A percentile compares a stretch with the other conserved stretches of the same genome.
These are phyloP conservation scores for Achlya hypogyna DNA, from an alignment of 352 stramenopile genomes.

Conservation along the genomic window DNA sequence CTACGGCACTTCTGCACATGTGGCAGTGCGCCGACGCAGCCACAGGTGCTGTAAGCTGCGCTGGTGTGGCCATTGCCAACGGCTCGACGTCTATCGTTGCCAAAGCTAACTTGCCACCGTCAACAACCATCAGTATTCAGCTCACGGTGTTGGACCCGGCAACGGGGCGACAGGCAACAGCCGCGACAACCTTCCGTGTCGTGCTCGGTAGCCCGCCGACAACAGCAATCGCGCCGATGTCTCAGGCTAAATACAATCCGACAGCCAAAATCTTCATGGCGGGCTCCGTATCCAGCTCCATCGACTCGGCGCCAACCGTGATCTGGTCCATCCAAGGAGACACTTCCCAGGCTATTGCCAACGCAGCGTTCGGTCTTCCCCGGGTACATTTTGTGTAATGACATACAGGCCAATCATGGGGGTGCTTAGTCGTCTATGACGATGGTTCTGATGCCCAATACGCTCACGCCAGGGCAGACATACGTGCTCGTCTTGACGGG, in stretches of 20 bases:
- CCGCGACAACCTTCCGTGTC: constrained; percentile 37
- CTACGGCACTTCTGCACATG: constrained; percentile 24
- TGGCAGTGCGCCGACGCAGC: constrained; percentile 45
- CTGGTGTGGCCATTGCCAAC: constrained; percentile 11
- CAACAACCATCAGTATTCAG: constrained; percentile 43
- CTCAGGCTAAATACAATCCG: constrained; percentile 38
- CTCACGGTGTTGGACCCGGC: constrained; percentile 37
- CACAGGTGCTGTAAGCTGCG: constrained; percentile 14
- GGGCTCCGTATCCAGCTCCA: constrained; percentile 35
- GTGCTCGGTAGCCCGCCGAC: constrained; percentile 38
- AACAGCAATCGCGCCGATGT: constrained; percentile 44
- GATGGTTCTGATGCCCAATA: constrained; percentile 51
- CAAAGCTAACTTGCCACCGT: constrained; percentile 40
- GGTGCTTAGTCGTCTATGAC: constrained; percentile 20
- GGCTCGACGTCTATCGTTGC: constrained; percentile 32
- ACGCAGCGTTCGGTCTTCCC: constrained; percentile 36
- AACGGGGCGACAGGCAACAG: constrained; percentile 22
- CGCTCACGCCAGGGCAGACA: constrained; percentile 31
- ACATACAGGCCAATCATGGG: not conserved
- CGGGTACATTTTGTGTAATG: constrained; percentile 19
- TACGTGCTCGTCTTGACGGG: constrained; percentile 48
- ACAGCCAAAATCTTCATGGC: constrained; percentile 53
- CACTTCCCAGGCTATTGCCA: constrained; percentile 22
- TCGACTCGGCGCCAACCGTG: constrained; percentile 29
- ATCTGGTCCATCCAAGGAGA: constrained; percentile 40